Percentiles rank a stretch among this genome's conserved stretches.
phyloP scores from a whole-genome alignment of 2,329 filamentous ascomycete species.

The Triangularia verruculosa region DNA sequence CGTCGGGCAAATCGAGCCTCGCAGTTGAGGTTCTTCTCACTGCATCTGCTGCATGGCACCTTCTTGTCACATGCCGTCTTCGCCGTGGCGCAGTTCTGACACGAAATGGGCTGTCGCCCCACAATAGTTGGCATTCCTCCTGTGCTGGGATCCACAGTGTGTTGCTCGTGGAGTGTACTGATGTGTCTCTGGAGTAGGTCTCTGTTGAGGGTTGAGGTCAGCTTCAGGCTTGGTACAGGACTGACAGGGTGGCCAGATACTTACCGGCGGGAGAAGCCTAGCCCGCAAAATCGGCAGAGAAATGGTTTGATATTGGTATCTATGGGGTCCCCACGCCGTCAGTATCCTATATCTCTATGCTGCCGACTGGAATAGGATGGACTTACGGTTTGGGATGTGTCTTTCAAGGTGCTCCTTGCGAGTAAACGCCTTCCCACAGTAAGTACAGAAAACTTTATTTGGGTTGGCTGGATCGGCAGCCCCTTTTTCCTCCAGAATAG shows the following conservation, averaged over 20 bases:
- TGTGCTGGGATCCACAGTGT: conserved; percentile 44
- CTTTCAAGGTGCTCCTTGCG: conserved; percentile 56
- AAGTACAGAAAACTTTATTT: conserved; percentile 45
- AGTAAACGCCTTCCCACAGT: conserved; percentile 54
- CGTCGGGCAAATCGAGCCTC: conserved; percentile 49
- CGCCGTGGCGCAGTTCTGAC: conserved; percentile 48
- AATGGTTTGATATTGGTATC: conserved; percentile 56
- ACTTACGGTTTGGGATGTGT: conserved; percentile 51
- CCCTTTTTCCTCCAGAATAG: background rate
- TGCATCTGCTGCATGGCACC: conserved; percentile 48
- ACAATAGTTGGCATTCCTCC: conserved; percentile 43
- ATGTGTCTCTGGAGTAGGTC: conserved; percentile 52
- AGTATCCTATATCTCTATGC: background rate
- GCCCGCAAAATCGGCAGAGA: conserved; percentile 46
- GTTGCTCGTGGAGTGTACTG: conserved; percentile 50
- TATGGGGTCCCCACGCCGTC: conserved; percentile 26
- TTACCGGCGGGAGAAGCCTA: conserved; percentile 50
- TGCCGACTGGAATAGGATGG: background rate
- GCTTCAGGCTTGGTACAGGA: background rate
- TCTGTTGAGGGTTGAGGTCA: conserved; percentile 31
- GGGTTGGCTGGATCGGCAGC: background rate
- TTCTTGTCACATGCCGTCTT: conserved; percentile 52
- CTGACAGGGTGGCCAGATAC: conserved; percentile 14
- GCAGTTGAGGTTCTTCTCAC: conserved; percentile 48
- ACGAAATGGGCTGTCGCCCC: conserved; percentile 47